Percentiles rank a stretch among this genome's conserved stretches.
These are phyloP conservation scores for Colletotrichum orbiculare DNA, from an alignment of 2,329 filamentous ascomycete genomes.

Conservation along the genomic window DNA sequence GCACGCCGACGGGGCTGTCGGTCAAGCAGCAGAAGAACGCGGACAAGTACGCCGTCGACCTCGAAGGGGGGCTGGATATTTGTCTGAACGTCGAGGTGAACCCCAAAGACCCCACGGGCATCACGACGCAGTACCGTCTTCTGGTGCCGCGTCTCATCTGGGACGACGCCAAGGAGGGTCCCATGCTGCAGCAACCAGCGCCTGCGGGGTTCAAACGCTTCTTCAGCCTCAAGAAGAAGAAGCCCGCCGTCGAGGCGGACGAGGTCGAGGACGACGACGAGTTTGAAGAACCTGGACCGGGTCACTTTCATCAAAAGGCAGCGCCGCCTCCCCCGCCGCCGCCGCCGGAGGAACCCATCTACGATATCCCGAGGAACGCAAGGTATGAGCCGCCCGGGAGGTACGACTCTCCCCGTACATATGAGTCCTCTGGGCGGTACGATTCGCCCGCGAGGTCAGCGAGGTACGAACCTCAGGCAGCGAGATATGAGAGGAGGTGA, in stretches of 20 bases:
- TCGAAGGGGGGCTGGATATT: slow-evolving; percentile 87
- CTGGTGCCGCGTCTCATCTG: slow-evolving; percentile 83
- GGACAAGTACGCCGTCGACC: slow-evolving; percentile 71
- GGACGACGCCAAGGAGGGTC: slow-evolving; percentile 47
- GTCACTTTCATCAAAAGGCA: not conserved
- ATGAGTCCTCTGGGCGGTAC: slow-evolving; percentile 21
- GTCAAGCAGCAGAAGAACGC: slow-evolving; percentile 68
- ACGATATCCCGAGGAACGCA: slow-evolving; percentile 22
- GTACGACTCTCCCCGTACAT: slow-evolving; percentile 24
- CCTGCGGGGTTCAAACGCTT: slow-evolving; percentile 56
- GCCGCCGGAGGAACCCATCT: slow-evolving; percentile 30
- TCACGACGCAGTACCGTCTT: slow-evolving; percentile 87
- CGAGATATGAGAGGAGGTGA: slow-evolving; percentile 22
- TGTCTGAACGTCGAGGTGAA: slow-evolving; percentile 91
- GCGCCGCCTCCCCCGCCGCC: slow-evolving; percentile 4
- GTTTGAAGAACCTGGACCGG: slow-evolving; percentile 2
- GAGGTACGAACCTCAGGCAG: slow-evolving; percentile 20
- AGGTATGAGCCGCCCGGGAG: slow-evolving; percentile 28
- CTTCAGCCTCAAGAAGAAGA: slow-evolving; percentile 56
- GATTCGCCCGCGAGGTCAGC: slow-evolving; percentile 27
- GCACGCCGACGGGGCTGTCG: slow-evolving; percentile 76
- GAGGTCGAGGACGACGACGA: slow-evolving; percentile 18
- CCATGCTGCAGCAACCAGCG: slow-evolving; percentile 40
- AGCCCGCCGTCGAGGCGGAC: slow-evolving; percentile 14
- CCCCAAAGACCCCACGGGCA: slow-evolving; percentile 85